Conservation (phyloP, 768 basidiomycete genomes). For the Boletus reticulatus region DNA sequence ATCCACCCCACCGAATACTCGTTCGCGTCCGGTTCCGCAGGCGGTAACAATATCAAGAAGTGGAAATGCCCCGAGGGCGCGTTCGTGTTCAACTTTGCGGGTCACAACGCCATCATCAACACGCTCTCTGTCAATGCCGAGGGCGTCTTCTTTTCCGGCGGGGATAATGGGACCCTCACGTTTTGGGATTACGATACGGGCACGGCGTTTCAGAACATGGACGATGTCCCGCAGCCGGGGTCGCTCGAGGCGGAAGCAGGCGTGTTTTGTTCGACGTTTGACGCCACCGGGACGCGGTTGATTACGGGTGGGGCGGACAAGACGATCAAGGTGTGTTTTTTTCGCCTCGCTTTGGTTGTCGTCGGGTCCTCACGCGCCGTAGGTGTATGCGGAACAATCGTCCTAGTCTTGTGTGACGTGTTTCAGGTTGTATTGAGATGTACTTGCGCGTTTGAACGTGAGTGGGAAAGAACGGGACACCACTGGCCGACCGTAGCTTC, state of each 20-base stretch:
- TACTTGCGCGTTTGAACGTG: no score
- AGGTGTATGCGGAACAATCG: constrained; percentile 72
- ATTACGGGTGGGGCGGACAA: constrained; percentile 98
- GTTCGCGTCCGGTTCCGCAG: constrained; percentile 92
- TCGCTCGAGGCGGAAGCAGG: constrained; percentile 97
- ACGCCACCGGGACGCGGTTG: constrained; percentile 89
- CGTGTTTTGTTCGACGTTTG: constrained; percentile 96
- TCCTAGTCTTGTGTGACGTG: constrained; percentile 20
- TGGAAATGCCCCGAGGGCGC: constrained; percentile 98
- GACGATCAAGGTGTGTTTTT: constrained; percentile 81
- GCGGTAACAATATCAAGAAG: constrained; percentile 99
- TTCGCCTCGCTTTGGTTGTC: neutral
- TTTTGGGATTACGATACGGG: constrained; percentile 97
- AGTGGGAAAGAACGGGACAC: no score
- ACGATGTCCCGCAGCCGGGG: constrained; percentile 96
- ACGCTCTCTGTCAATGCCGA: constrained; percentile 91
- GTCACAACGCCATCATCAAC: constrained; percentile 98
- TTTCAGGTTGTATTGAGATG: neutral
- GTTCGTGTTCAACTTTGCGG: constrained; percentile 95
- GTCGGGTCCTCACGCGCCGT: neutral
- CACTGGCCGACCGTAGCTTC: neutral
- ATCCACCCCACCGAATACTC: constrained; percentile 97
- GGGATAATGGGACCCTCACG: constrained; percentile 87
- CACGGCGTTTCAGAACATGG: constrained; percentile 90
- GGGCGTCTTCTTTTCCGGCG: constrained; percentile 96